These are phyloP conservation scores for Backusella parvicylindrica DNA, from an alignment of 192 early-diverging fungal genomes.

Conservation along the genomic window DNA sequence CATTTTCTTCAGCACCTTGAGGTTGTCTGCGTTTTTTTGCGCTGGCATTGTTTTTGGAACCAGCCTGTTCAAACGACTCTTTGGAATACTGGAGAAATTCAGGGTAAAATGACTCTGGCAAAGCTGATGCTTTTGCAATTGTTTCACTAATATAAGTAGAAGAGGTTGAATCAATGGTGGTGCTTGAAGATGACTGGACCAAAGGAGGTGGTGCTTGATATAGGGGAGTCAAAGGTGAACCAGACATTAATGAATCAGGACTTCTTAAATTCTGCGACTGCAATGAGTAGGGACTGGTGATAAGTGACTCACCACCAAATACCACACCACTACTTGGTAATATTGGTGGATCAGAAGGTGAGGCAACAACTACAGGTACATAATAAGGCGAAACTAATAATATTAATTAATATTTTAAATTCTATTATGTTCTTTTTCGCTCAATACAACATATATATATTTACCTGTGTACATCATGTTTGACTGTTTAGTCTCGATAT, in stretches of 20 bases:
- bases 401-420: not conserved
- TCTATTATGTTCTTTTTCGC: not conserved
- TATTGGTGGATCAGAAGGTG: not conserved
- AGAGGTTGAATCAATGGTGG: constrained; percentile 23
- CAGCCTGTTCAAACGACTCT: constrained; percentile 36
- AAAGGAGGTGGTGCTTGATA: constrained; percentile 19
- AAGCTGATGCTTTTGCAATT: constrained; percentile 35
- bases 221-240: constrained; percentile 11
- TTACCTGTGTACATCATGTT: constrained; percentile 18
- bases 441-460: not conserved
- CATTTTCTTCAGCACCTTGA: not conserved
- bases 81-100: constrained; percentile 40
- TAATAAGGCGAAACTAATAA: constrained; percentile 3
- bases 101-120: constrained; percentile 38
- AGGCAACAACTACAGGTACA: not conserved
- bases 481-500: not conserved
- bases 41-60: not conserved
- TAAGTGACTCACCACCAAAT: not conserved
- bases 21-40: not conserved
- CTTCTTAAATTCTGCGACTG: constrained; percentile 15
- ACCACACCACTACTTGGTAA: not conserved
- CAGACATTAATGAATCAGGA: constrained; percentile 23
- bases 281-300: not conserved
- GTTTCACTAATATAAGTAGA: constrained; percentile 30
- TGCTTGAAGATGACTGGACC: constrained; percentile 18